Evolutionary conservation across 176 grass and related monocot species (phyloP).

Genomic region (Ampelocalamus luodianensis): DNA sequence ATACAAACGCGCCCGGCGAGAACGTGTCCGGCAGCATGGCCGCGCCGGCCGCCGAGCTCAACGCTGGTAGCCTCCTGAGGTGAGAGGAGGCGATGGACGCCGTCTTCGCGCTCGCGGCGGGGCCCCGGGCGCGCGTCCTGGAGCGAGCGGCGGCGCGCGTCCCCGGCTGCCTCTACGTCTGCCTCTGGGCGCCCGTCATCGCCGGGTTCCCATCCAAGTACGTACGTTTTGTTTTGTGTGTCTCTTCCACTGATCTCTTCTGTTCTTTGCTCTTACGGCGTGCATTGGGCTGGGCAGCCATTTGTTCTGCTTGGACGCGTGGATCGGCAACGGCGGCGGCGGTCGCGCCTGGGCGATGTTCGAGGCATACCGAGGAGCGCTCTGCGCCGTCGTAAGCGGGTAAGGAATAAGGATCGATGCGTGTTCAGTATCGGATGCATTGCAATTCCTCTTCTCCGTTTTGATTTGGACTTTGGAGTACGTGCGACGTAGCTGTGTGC

Average conservation of each 20-base stretch:
- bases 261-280: background rate
- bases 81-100: constrained; percentile 39
- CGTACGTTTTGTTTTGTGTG: too few species aligned
- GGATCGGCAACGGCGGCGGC: constrained; percentile 29
- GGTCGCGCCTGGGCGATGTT: constrained; percentile 45
- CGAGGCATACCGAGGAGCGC: constrained; percentile 52
- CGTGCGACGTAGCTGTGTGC: constrained; percentile 43
- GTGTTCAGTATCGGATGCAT: background rate
- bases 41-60: background rate
- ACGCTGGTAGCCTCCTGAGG: background rate
- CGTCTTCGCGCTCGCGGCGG: constrained; percentile 47
- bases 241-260: too few species aligned
- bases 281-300: constrained; percentile 21
- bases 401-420: constrained; percentile 38
- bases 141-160: constrained; percentile 54
- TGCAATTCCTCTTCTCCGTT: background rate
- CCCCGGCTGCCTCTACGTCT: constrained; percentile 55
- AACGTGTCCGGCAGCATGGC: background rate
- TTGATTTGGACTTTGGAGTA: too few species aligned
- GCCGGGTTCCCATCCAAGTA: constrained; percentile 21
- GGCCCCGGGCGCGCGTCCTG: constrained; percentile 34
- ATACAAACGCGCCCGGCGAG: background rate
- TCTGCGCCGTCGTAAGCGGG: constrained; percentile 59
- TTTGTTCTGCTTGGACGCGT: constrained; percentile 58
- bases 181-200: constrained; percentile 52